Evolutionary conservation across 768 basidiomycete genomes (phyloP), one percentile per base, ranked within the genome.

Genomic region (Sporobolomyces pararoseus): DNA sequence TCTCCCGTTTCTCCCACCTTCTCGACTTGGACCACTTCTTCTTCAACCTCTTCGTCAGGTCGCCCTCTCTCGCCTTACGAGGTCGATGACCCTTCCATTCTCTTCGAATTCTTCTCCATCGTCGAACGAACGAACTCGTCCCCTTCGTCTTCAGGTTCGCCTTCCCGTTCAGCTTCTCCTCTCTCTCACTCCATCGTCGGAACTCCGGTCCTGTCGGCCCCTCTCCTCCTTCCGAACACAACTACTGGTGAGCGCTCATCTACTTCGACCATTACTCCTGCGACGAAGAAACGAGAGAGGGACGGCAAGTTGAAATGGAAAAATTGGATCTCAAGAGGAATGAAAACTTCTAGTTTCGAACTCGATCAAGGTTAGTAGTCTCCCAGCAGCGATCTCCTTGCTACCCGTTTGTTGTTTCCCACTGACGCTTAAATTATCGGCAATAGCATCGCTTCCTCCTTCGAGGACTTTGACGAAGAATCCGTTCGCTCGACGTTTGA

Each of bases 101-200:
- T 54, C 17, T 54, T 35, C 53, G 53, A 54, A 27, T 54, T 54
- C 31, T 54, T 34, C 31, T 54, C 53, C 19, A 54, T 54, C 53
- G 3, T 54, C 31, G 53, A 54, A 31, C 7, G 51, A 10, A n/a
- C 49, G 7, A 4, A 13, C 51, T 52, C 51, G 7, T 29, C 51
- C 51, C 31, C 13, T 12, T 13, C 51, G 27, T 29, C 17, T 7
- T 52, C 51, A 21, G 21, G 46, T 13, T 12, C 46, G 46, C 39
- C 39, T 42, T 42, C 17, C 17, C n/a, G n/a, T n/a, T n/a, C n/a
- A n/a, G n/a, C n/a, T n/a, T n/a, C n/a, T n/a, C 39, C 39, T 17
- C 39, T 42, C 39, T 42, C 39, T n/a, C n/a, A n/a, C n/a, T n/a
- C n/a, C n/a, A n/a, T n/a, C n/a, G n/a, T n/a, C n/a, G n/a, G n/a